A percentile compares a stretch with the other conserved stretches of the same genome.
Evolutionary conservation across 495 filamentous ascomycete genomes (phyloP).

Genomic region (Penicillium herquei): DNA sequence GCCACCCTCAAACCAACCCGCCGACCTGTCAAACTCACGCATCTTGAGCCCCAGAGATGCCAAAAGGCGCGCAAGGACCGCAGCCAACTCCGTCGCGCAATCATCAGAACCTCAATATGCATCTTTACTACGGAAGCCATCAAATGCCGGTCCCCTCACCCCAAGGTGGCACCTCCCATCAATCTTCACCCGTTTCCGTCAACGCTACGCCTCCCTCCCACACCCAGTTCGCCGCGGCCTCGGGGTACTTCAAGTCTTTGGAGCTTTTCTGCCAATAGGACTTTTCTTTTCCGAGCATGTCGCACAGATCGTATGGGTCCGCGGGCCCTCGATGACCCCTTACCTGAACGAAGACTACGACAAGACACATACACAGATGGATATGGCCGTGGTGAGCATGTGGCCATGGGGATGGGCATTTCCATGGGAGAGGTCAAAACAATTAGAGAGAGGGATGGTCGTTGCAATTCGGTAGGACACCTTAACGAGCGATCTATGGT

Average conservation of each 20-base stretch:
- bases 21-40: not conserved
- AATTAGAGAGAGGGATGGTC: slow-evolving; percentile 52
- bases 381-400: slow-evolving; percentile 51
- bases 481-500: not conserved
- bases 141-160: slow-evolving; percentile 10
- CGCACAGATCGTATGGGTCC: slow-evolving; percentile 59
- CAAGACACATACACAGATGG: slow-evolving; percentile 49
- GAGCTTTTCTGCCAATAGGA: slow-evolving; percentile 60
- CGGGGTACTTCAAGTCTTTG: slow-evolving; percentile 48
- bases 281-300: slow-evolving; percentile 65
- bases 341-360: slow-evolving; percentile 67
- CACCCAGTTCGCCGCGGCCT: slow-evolving; percentile 25
- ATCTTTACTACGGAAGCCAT: not conserved
- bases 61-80: slow-evolving; percentile 11
- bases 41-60: slow-evolving; percentile 24
- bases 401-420: slow-evolving; percentile 33
- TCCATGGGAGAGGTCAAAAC: slow-evolving; percentile 42
- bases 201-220: slow-evolving; percentile 35
- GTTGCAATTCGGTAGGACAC: slow-evolving; percentile 50
- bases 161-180: slow-evolving; percentile 15
- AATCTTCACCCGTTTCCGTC: slow-evolving; percentile 31
- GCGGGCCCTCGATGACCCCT: slow-evolving; percentile 74
- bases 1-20: not conserved
- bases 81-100: slow-evolving; percentile 1
- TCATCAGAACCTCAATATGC: not conserved